Evolutionary conservation across 2,329 filamentous ascomycete genomes (phyloP).

Genomic region (Dryadomyces quercus-mongolicae): DNA sequence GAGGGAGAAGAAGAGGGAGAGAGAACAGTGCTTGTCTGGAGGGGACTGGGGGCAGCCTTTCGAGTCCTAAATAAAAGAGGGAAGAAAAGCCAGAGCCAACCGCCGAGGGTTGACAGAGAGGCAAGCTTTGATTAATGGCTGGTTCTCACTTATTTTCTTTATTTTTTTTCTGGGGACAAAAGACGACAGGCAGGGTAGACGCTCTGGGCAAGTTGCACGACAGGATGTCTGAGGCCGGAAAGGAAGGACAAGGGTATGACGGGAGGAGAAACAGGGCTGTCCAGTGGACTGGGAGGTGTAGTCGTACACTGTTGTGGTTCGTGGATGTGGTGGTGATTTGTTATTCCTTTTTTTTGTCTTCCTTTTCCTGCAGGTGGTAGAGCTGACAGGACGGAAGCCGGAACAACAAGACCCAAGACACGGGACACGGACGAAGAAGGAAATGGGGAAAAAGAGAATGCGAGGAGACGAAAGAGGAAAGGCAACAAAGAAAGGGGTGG

Average conservation of each 20-base stretch:
- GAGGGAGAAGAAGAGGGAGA: conserved; percentile 28
- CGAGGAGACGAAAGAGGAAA: neutral
- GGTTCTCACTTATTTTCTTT: neutral
- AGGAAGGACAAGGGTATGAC: neutral
- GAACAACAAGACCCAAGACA: too few relatives aligned
- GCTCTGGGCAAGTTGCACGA: conserved; percentile 16
- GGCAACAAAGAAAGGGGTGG: neutral
- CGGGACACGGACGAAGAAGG: too few relatives aligned
- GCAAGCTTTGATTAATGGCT: neutral
- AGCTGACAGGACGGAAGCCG: too few relatives aligned
- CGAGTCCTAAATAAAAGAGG: conserved; percentile 28
- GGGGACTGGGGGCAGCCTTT: conserved; percentile 36
- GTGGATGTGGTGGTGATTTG: too few relatives aligned
- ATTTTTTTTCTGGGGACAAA: neutral
- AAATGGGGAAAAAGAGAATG: neutral
- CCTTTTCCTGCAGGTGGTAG: too few relatives aligned
- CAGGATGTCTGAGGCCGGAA: conserved; percentile 9
- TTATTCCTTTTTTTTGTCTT: too few relatives aligned
- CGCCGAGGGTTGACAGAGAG: neutral
- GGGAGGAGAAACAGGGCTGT: neutral
- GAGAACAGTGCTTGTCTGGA: conserved; percentile 29
- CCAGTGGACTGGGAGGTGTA: neutral
- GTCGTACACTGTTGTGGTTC: conserved; percentile 1
- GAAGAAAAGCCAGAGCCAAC: neutral
- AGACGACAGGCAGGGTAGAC: neutral